Percentiles rank a stretch among this genome's conserved stretches.
phyloP scores from a whole-genome alignment of 495 filamentous ascomycete genomes.

The Endocarpon pusillum region DNA sequence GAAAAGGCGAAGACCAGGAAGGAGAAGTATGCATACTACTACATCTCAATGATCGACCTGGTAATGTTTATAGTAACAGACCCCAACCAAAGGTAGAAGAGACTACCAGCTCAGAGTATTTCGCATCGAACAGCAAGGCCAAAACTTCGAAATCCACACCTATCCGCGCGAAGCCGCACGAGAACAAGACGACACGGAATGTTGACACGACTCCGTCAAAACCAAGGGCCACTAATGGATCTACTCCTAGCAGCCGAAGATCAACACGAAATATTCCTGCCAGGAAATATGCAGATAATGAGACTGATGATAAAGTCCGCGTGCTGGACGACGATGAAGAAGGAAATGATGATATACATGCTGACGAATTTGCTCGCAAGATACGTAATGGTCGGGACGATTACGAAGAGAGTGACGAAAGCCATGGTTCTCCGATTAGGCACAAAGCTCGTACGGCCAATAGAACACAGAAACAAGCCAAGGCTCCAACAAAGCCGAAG shows the following conservation, averaged over 20 bases:
- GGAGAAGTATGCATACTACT: too few relatives aligned
- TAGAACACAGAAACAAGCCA: slow-evolving; percentile 1
- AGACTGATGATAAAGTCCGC: slow-evolving; percentile 15
- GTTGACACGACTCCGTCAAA: slow-evolving; percentile 8
- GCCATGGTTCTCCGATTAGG: slow-evolving; percentile 28
- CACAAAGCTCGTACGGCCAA: too few relatives aligned
- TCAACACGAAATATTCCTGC: slow-evolving; percentile 16
- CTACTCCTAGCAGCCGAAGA: slow-evolving; percentile 11
- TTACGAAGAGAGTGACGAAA: slow-evolving; percentile 46
- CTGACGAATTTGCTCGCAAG: slow-evolving; percentile 40
- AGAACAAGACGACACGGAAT: slow-evolving; percentile 11
- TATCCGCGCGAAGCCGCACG: slow-evolving; percentile 19
- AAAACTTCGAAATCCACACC: too few relatives aligned
- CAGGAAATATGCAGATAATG: slow-evolving; percentile 18
- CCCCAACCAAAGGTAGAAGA: slow-evolving; percentile 31
- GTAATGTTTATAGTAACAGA: slow-evolving; percentile 23
- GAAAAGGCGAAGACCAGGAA: slow-evolving; percentile 6
- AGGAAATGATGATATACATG: slow-evolving; percentile 57
- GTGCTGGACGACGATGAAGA: slow-evolving; percentile 44
- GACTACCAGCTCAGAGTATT: slow-evolving; percentile 42
- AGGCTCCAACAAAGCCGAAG: slow-evolving; percentile 2
- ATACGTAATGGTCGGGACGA: slow-evolving; percentile 47
- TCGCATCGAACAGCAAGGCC: slow-evolving; percentile 39
- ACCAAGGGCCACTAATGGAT: slow-evolving; percentile 14
- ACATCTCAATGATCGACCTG: too few relatives aligned